A percentile compares a stretch with the other conserved stretches of the same genome.
Conservation (phyloP, 345 rosid genomes). For the Arabis alpina region DNA sequence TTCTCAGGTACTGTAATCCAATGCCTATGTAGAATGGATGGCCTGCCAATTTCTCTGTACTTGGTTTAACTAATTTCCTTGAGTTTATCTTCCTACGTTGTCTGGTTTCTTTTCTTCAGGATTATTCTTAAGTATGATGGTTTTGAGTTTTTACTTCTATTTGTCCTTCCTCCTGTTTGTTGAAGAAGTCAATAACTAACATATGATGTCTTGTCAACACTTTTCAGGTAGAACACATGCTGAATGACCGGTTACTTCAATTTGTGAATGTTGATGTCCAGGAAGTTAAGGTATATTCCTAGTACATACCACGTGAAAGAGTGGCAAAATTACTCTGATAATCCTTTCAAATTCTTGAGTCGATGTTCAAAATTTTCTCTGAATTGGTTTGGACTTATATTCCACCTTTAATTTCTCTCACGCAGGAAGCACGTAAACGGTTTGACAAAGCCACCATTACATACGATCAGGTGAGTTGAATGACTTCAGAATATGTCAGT, state of each 20-base stretch:
- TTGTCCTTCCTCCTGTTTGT: neutral
- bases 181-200: slow-evolving; percentile 24
- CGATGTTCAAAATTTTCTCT: neutral
- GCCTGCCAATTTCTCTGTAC: neutral
- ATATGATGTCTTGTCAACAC: slow-evolving; percentile 23
- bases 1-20: slow-evolving; percentile 56
- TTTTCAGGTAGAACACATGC: slow-evolving; percentile 65
- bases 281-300: slow-evolving; percentile 61
- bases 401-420: slow-evolving; percentile 15
- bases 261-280: slow-evolving; percentile 62
- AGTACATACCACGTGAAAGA: neutral
- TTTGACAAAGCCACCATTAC: slow-evolving; percentile 74
- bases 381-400: neutral
- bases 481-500: slow-evolving; percentile 7
- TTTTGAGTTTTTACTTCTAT: neutral
- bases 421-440: slow-evolving; percentile 75
- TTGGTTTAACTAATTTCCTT: neutral
- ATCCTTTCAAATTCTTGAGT: neutral
- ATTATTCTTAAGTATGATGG: neutral
- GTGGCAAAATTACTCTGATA: neutral
- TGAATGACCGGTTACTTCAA: slow-evolving; percentile 61
- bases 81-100: neutral
- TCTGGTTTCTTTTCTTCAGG: neutral
- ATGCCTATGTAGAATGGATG: neutral
- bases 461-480: slow-evolving; percentile 64